Conservation (phyloP, 2,329 filamentous ascomycete genomes). For the Aspergillus oerlinghausenensis region DNA sequence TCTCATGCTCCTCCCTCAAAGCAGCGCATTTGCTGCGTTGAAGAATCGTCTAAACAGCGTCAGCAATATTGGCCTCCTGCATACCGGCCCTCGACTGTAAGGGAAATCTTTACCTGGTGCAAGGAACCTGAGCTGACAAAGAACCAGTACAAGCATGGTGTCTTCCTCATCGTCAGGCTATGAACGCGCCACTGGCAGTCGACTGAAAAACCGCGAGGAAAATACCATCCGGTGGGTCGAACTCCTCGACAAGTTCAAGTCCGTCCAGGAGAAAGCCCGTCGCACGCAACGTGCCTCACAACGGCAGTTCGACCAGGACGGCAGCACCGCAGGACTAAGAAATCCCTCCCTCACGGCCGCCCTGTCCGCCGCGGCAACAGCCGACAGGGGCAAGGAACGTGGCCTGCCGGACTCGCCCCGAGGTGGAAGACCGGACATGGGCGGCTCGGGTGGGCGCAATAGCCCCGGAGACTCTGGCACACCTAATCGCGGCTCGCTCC, state of each 20-base stretch:
- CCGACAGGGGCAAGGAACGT: conserved; percentile 29
- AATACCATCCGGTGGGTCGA: conserved; percentile 85
- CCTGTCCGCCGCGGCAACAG: conserved; percentile 24
- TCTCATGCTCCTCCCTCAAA: conserved; percentile 97
- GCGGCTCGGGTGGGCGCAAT: conserved; percentile 27
- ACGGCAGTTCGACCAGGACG: conserved; percentile 47
- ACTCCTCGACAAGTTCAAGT: conserved; percentile 88
- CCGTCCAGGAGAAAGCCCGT: conserved; percentile 80
- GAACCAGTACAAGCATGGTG: conserved; percentile 7
- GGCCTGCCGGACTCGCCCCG: conserved; percentile 30
- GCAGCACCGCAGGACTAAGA: conserved; percentile 44
- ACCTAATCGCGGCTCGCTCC: conserved; percentile 22
- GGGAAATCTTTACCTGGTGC: conserved; percentile 37
- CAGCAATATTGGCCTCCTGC: conserved; percentile 91
- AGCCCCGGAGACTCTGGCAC: conserved; percentile 25
- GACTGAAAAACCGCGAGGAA: conserved; percentile 78
- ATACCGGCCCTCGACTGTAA: conserved; percentile 75
- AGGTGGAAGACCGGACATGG: conserved; percentile 8
- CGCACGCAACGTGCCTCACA: conserved; percentile 57
- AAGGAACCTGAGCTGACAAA: conserved; percentile 6
- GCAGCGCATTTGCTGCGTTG: conserved; percentile 89
- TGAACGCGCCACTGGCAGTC: conserved; percentile 62
- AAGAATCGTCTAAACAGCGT: conserved; percentile 97
- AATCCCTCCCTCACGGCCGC: conserved; percentile 29
- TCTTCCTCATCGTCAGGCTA: conserved; percentile 46